A percentile compares a stretch with the other conserved stretches of the same genome.
phyloP scores from a whole-genome alignment of 164 flowering plant species.

The Sextonia rubra region DNA sequence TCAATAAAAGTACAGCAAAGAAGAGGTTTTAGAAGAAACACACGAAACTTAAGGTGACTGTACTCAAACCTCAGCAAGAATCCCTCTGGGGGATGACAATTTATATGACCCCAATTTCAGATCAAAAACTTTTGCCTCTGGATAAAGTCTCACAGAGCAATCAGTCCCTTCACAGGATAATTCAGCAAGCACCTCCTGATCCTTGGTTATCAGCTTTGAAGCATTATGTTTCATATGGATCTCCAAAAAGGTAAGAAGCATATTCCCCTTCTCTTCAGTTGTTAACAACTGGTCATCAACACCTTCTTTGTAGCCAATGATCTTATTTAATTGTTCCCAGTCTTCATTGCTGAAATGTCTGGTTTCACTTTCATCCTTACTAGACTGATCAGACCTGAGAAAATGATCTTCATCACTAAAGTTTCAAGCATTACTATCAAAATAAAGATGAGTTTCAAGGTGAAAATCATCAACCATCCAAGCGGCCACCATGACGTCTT shows the following conservation, averaged over 20 bases:
- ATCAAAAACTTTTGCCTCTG: slow-evolving; percentile 79
- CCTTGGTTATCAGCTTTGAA: slow-evolving; percentile 63
- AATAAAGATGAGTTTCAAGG: neutral
- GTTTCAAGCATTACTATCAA: slow-evolving; percentile 13
- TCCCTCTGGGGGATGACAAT: slow-evolving; percentile 84
- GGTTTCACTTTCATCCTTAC: slow-evolving; percentile 57
- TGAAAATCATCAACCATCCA: slow-evolving; percentile 53
- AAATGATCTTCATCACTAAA: slow-evolving; percentile 8
- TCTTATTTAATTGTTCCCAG: slow-evolving; percentile 77
- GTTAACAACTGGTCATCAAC: slow-evolving; percentile 42
- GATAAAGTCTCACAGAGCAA: slow-evolving; percentile 68
- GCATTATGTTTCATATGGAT: slow-evolving; percentile 92
- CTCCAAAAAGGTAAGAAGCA: slow-evolving; percentile 63
- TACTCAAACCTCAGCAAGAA: slow-evolving; percentile 73
- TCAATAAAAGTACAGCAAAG: neutral
- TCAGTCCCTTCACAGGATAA: slow-evolving; percentile 81
- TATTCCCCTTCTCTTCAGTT: slow-evolving; percentile 39
- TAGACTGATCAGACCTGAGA: slow-evolving; percentile 56
- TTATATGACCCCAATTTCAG: slow-evolving; percentile 80
- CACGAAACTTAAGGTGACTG: neutral
- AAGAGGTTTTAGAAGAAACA: neutral
- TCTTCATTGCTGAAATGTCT: slow-evolving; percentile 71
- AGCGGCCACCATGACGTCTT: slow-evolving; percentile 94
- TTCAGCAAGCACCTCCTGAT: slow-evolving; percentile 63
- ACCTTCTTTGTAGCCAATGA: slow-evolving; percentile 88